These are phyloP conservation scores for Fomitopsis serialis DNA, from an alignment of 768 basidiomycete genomes.

Conservation along the genomic window DNA sequence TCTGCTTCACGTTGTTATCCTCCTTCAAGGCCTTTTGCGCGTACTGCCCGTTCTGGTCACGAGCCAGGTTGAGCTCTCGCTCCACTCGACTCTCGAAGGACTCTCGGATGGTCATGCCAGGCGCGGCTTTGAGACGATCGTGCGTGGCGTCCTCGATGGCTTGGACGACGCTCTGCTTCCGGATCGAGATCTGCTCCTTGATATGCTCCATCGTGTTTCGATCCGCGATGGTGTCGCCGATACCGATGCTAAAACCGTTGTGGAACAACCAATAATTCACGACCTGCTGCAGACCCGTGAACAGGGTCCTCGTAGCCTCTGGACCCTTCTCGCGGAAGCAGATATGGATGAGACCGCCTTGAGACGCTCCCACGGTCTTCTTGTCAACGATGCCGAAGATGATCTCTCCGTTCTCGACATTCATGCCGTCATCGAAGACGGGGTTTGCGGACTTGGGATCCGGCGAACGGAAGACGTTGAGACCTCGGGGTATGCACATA, in stretches of 20 bases:
- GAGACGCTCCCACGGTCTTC: conserved; percentile 95
- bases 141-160: conserved; percentile 81
- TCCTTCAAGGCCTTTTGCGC: conserved; percentile 98
- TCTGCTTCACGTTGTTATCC: conserved; percentile 99
- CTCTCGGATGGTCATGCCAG: conserved; percentile 99
- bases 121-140: conserved; percentile 82
- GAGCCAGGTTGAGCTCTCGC: conserved; percentile 86
- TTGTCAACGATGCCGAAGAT: conserved; percentile 96
- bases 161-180: conserved; percentile 72
- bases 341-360: conserved; percentile 92
- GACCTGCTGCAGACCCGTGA: conserved; percentile 90
- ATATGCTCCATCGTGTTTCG: conserved; percentile 83
- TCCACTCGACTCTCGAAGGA: conserved; percentile 94
- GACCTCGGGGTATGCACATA: conserved; percentile 89
- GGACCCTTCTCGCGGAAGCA: conserved; percentile 98
- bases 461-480: conserved; percentile 83
- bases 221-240: conserved; percentile 97
- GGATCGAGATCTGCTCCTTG: conserved; percentile 72
- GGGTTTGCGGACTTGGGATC: conserved; percentile 79
- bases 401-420: conserved; percentile 96
- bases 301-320: conserved; percentile 82
- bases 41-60: conserved; percentile 91
- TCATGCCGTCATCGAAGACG: conserved; percentile 87
- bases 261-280: conserved; percentile 99
- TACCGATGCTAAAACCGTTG: conserved; percentile 98